Conservation (phyloP, 176 grass and related monocot species). For the Avena sativa region DNA sequence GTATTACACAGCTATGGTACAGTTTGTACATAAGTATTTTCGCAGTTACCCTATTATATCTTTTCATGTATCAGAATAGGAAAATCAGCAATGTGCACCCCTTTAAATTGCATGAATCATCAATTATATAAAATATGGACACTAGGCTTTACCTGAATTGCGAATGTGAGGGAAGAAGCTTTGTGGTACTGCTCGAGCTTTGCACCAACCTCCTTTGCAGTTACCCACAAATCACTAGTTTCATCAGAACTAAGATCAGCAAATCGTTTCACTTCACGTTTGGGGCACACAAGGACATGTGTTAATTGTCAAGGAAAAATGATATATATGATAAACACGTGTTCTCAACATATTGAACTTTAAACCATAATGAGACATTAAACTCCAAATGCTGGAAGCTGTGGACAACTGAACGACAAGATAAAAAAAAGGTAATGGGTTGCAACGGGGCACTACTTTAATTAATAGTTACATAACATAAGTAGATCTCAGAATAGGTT, state of each 20-base stretch:
- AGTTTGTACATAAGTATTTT: no score
- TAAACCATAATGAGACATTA: not conserved
- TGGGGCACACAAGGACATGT: constrained; percentile 91
- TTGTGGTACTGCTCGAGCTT: constrained; percentile 77
- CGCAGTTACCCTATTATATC: not conserved
- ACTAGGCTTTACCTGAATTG: constrained; percentile 67
- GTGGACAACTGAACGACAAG: not conserved
- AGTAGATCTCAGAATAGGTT: not conserved
- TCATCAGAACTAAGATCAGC: constrained; percentile 84
- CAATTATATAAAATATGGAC: not conserved
- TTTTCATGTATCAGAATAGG: not conserved
- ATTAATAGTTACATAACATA: constrained; percentile 1
- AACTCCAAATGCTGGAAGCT: not conserved
- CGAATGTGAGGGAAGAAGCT: constrained; percentile 86
- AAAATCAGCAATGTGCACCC: not conserved
- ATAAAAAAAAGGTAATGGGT: not conserved
- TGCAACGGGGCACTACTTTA: not conserved
- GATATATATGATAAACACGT: constrained; percentile 14
- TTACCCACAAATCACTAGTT: constrained; percentile 80
- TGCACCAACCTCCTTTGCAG: constrained; percentile 80
- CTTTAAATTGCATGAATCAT: not conserved
- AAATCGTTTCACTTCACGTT: constrained; percentile 80
- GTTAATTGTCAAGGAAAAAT: constrained; percentile 64
- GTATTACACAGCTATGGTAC: no score
- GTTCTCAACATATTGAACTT: not conserved